Base-by-base conservation (phyloP, 129 eudicot genomes). In the Solidago caesia region DNA sequence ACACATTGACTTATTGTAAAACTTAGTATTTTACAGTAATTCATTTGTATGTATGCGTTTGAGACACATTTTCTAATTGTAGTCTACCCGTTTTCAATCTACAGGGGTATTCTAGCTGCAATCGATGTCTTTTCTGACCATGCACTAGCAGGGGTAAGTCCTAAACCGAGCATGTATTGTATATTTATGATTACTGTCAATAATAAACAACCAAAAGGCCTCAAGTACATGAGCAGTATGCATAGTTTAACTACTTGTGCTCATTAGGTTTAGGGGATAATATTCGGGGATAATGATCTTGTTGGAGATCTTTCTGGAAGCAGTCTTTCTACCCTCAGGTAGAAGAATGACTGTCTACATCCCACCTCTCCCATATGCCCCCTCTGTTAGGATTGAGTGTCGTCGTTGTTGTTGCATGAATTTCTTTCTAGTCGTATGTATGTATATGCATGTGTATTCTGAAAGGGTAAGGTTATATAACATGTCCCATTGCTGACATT, bases 51-150 rank as follows among this genome's bases (percentile, higher is more conserved):
- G 52, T 46, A 39, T 70, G 43, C 67, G 61, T 59, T 27, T 60
- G 9, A 63, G 7, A 44, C 46, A 10, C 58, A 42, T 55, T 39
- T 75, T 70, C 61, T 63, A 49, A 77, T 75, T 39, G 15, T 56
- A 29, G 44, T 13, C 5, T 65, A 25, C 53, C 69, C 6, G 64
- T 64, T 75, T 80, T 75, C 11, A 60, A 64, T 71, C 21, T 21
- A 41, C 88, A 90, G 98, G 91, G 98, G 98, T 41, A 94, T 94
- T 81, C 93, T 94, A 68, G 97, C 97, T 62, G 98, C 97, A 64
- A 70, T 94, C 57, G 97, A 90, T 79, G 98, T 90, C 63, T 86
- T 94, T 76, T 87, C 97, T 83, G 96, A 88, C 72, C 92, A 90
- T 82, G 88, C 79, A 39, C 47, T 90, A 76, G 93, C 85, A 2